A percentile compares a stretch with the other conserved stretches of the same genome.
Evolutionary conservation across 148 eudicot species (phyloP).

Genomic region (Euryodendron excelsum): DNA sequence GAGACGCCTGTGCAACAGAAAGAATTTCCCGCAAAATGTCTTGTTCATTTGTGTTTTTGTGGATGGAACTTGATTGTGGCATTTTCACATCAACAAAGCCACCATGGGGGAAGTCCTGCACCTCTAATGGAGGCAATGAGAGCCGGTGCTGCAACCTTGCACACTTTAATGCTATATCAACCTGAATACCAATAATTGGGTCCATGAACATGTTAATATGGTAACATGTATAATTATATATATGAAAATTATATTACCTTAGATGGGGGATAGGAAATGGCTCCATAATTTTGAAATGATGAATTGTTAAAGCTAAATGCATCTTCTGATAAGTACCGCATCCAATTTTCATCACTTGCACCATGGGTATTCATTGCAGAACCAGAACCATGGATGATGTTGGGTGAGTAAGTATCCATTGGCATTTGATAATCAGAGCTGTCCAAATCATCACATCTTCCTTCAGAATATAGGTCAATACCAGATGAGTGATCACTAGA

Average conservation of each 20-base stretch:
- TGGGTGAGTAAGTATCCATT: conserved; percentile 32
- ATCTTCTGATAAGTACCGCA: conserved; percentile 80
- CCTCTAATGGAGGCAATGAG: conserved; percentile 76
- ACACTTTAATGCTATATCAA: conserved; percentile 81
- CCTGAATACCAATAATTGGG: conserved; percentile 31
- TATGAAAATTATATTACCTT: conserved; percentile 55
- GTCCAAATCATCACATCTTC: conserved; percentile 52
- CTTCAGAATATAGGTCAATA: conserved; percentile 49
- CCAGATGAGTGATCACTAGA: conserved; percentile 57
- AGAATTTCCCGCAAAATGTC: conserved; percentile 63
- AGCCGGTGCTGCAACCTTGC: conserved; percentile 78
- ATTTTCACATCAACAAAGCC: conserved; percentile 32
- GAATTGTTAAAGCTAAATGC: conserved; percentile 47
- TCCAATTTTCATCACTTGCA: conserved; percentile 64
- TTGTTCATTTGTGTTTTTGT: too few relatives aligned
- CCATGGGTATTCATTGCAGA: conserved; percentile 15
- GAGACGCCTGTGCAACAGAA: conserved; percentile 72
- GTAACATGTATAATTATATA: too few relatives aligned
- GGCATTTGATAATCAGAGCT: conserved; percentile 36
- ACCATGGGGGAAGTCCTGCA: conserved; percentile 50
- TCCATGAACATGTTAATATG: too few relatives aligned
- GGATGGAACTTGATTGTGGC: conserved; percentile 34
- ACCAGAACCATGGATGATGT: conserved; percentile 24
- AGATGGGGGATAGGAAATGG: conserved; percentile 54
- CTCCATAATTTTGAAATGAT: conserved; percentile 30